phyloP scores from a whole-genome alignment of 1,284 basidiomycete genomes.

The Afroboletus lepidellus region DNA sequence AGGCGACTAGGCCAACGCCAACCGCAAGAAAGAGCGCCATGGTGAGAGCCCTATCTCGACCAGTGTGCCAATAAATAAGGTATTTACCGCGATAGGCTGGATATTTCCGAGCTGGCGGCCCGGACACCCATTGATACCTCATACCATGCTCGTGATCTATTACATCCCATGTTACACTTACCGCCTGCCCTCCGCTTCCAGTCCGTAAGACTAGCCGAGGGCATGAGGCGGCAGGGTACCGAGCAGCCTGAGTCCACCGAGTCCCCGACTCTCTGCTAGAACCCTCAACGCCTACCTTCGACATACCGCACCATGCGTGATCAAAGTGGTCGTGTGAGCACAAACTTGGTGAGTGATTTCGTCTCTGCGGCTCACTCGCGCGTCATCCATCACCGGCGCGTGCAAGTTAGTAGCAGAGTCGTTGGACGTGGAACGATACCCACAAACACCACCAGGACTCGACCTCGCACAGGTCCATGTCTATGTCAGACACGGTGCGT shows the following conservation, averaged over 20 bases:
- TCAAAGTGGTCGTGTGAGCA: neutral
- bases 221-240: too few relatives aligned
- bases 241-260: too few relatives aligned
- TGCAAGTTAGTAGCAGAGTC: slow-evolving; percentile 40
- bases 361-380: neutral
- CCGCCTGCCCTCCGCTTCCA: too few relatives aligned
- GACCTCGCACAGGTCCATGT: slow-evolving; percentile 70
- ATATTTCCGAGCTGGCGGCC: too few relatives aligned
- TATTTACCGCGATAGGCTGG: too few relatives aligned
- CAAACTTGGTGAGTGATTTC: slow-evolving; percentile 14
- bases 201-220: too few relatives aligned
- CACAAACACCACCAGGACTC: slow-evolving; percentile 53
- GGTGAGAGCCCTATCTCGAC: neutral
- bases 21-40: slow-evolving; percentile 13
- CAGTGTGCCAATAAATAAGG: too few relatives aligned
- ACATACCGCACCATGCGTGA: slow-evolving; percentile 6
- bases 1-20: slow-evolving; percentile 9
- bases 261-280: too few relatives aligned
- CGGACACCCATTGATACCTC: too few relatives aligned
- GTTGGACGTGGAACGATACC: slow-evolving; percentile 61
- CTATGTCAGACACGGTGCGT: slow-evolving; percentile 71
- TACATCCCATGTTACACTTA: too few relatives aligned
- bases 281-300: too few relatives aligned
- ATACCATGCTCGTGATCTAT: too few relatives aligned
- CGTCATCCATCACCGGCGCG: neutral